Evolutionary conservation across 2,329 filamentous ascomycete species (phyloP).

Genomic region (Parafenestella ontariensis): DNA sequence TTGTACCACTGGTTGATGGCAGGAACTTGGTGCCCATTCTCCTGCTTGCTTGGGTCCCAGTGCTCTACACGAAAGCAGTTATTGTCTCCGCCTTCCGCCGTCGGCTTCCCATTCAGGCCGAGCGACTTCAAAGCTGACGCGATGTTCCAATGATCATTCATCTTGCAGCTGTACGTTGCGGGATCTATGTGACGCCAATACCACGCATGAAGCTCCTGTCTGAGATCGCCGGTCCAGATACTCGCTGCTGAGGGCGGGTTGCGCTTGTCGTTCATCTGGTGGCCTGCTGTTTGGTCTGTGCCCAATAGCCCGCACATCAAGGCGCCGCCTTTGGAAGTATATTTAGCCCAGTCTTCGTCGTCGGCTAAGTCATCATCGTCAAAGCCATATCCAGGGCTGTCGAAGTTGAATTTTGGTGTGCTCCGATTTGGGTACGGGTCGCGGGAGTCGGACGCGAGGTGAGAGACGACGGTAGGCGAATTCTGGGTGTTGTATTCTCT

Average conservation of each 20-base stretch:
- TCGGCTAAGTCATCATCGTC: conserved; percentile 7
- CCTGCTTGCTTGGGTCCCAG: conserved; percentile 13
- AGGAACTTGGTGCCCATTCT: conserved; percentile 11
- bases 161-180: conserved; percentile 13
- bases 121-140: conserved; percentile 9
- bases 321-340: conserved; percentile 16
- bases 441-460: not conserved
- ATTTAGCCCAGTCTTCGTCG: conserved; percentile 14
- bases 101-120: conserved; percentile 11
- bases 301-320: conserved; percentile 17
- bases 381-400: not conserved
- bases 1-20: conserved; percentile 24
- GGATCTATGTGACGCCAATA: conserved; percentile 17
- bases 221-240: conserved; percentile 20
- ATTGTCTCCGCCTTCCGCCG: conserved; percentile 20
- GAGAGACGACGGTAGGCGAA: not conserved
- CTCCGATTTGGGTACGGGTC: not conserved
- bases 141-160: conserved; percentile 18
- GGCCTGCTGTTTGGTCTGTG: conserved; percentile 20
- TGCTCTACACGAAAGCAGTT: conserved; percentile 21
- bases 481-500: not conserved
- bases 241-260: conserved; percentile 23
- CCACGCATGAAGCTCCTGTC: conserved; percentile 17
- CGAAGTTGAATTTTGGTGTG: not conserved
- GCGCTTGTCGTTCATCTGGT: conserved; percentile 14